Conservation (phyloP, 495 filamentous ascomycete species). For the Penicillium atrosanguineum region DNA sequence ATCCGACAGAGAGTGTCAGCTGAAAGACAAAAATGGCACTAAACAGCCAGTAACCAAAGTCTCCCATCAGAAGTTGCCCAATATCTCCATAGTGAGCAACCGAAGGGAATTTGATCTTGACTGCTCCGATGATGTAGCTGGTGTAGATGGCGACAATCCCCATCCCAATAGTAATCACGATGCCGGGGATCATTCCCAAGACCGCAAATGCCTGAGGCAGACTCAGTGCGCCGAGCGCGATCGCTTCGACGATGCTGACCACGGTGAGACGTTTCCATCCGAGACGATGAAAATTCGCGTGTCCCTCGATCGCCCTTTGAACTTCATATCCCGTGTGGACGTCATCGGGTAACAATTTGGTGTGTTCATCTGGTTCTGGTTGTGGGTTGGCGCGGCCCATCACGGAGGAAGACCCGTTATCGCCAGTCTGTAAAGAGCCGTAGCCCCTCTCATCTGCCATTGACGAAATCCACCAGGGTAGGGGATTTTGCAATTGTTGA, state of each 20-base stretch:
- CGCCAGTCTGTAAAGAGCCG: not conserved
- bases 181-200: constrained; percentile 56
- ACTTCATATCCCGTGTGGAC: not conserved
- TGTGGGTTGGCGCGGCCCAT: not conserved
- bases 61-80: constrained; percentile 57
- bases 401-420: not conserved
- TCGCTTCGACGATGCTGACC: constrained; percentile 59
- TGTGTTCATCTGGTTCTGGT: not conserved
- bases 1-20: constrained; percentile 65
- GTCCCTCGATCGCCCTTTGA: constrained; percentile 4
- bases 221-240: constrained; percentile 58
- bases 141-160: constrained; percentile 69
- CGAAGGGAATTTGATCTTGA: constrained; percentile 62
- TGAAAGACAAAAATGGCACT: constrained; percentile 56
- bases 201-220: constrained; percentile 57
- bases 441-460: not conserved
- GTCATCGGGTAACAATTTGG: not conserved
- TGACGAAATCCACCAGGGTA: not conserved
- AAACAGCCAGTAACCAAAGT: constrained; percentile 56
- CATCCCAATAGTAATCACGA: constrained; percentile 52
- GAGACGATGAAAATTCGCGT: constrained; percentile 27
- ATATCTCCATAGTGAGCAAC: constrained; percentile 65
- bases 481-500: not conserved
- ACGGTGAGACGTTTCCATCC: constrained; percentile 38
- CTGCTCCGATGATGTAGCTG: constrained; percentile 67